Evolutionary conservation across 371 early-diverging fungal species (phyloP).

Genomic region (Quaeritorhiza haematococci): DNA sequence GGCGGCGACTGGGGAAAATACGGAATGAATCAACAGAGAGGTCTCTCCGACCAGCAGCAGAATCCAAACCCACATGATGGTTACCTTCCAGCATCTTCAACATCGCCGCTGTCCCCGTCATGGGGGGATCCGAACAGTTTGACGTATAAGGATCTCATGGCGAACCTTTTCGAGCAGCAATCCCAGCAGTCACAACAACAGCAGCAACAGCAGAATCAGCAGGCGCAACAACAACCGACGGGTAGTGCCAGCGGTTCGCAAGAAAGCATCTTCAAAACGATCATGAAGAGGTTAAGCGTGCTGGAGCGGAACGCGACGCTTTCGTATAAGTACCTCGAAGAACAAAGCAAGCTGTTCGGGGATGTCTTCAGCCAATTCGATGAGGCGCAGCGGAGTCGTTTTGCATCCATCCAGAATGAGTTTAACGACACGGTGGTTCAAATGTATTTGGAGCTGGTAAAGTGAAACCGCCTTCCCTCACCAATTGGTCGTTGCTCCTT

Average conservation of each 20-base stretch:
- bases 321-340: slow-evolving; percentile 73
- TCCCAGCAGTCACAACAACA: slow-evolving; percentile 8
- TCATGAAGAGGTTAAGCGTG: slow-evolving; percentile 73
- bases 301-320: slow-evolving; percentile 77
- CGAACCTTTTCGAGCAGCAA: too few relatives aligned
- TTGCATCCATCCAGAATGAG: too few relatives aligned
- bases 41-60: background rate
- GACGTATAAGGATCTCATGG: too few relatives aligned
- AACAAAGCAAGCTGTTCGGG: too few relatives aligned
- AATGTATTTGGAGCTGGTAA: too few relatives aligned
- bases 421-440: too few relatives aligned
- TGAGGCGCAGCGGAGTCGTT: too few relatives aligned
- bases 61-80: background rate
- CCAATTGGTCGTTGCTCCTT: too few relatives aligned
- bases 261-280: slow-evolving; percentile 86
- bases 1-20: background rate
- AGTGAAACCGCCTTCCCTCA: too few relatives aligned
- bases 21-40: slow-evolving; percentile 3
- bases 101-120: slow-evolving; percentile 3
- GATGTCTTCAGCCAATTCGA: too few relatives aligned
- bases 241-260: slow-evolving; percentile 29
- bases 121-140: too few relatives aligned
- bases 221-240: background rate
- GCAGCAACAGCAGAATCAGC: slow-evolving; percentile 18
- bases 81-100: background rate